A percentile compares a stretch with the other conserved stretches of the same genome.
These are phyloP conservation scores for Jackrogersella minutella DNA, from an alignment of 495 filamentous ascomycete genomes.

Conservation along the genomic window DNA sequence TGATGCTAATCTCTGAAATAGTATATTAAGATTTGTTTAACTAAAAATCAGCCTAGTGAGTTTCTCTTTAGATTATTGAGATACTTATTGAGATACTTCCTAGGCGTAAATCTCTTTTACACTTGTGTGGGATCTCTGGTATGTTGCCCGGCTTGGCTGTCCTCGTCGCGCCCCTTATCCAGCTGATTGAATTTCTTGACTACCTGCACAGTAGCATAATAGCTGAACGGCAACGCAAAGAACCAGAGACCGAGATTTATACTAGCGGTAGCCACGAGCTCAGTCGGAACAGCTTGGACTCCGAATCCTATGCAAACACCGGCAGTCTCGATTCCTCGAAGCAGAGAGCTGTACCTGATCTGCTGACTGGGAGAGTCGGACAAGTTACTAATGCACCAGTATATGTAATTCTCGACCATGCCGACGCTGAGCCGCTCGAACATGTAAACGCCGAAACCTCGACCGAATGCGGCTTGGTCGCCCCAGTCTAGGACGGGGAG, in stretches of 20 bases:
- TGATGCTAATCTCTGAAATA: too few relatives aligned
- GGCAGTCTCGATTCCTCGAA: constrained; percentile 54
- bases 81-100: too few relatives aligned
- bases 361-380: constrained; percentile 54
- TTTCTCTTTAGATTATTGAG: too few relatives aligned
- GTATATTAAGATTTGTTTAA: too few relatives aligned
- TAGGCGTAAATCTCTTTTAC: too few relatives aligned
- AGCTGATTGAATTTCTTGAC: too few relatives aligned
- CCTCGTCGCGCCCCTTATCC: too few relatives aligned
- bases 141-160: too few relatives aligned
- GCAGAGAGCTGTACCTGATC: constrained; percentile 53
- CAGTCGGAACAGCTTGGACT: constrained; percentile 54
- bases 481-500: constrained; percentile 30
- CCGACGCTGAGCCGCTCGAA: constrained; percentile 50
- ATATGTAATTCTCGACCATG: constrained; percentile 57
- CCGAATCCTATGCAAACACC: constrained; percentile 53
- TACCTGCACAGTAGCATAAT: constrained; percentile 56
- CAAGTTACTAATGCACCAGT: constrained; percentile 56
- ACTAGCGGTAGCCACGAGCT: constrained; percentile 51
- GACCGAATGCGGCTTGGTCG: constrained; percentile 49
- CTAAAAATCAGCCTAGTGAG: too few relatives aligned
- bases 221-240: constrained; percentile 53
- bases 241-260: constrained; percentile 56
- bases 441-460: constrained; percentile 54
- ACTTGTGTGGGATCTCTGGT: too few relatives aligned